These are phyloP conservation scores for Fusarium torreyae DNA, from an alignment of 2,329 filamentous ascomycete species.

Conservation along the genomic window DNA sequence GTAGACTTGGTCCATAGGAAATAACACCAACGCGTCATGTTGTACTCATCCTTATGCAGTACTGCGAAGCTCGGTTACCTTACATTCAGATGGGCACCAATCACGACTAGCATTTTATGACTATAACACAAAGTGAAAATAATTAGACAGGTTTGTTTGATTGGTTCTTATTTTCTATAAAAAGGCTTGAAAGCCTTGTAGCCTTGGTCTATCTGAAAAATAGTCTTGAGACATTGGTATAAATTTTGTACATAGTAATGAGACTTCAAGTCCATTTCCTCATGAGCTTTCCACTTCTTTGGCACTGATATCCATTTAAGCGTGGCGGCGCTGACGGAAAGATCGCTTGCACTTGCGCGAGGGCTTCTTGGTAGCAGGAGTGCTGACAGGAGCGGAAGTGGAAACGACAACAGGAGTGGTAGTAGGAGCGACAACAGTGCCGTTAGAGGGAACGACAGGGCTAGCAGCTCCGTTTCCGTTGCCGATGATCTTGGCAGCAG, in stretches of 20 bases:
- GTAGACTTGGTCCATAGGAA: too few species aligned
- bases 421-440: background rate
- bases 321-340: slow-evolving; percentile 18
- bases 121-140: background rate
- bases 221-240: slow-evolving; percentile 17
- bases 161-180: background rate
- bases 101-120: too few species aligned
- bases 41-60: too few species aligned
- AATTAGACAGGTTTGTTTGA: too few species aligned
- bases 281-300: background rate
- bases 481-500: slow-evolving; percentile 55
- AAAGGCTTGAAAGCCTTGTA: background rate
- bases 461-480: slow-evolving; percentile 9
- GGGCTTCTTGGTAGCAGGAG: slow-evolving; percentile 11
- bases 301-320: background rate
- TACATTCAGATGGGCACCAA: too few species aligned
- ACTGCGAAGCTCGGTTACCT: too few species aligned
- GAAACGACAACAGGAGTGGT: background rate
- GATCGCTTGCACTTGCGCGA: slow-evolving; percentile 15
- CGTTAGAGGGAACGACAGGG: slow-evolving; percentile 20
- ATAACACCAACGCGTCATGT: too few species aligned
- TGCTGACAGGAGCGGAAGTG: background rate
- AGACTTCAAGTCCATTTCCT: background rate
- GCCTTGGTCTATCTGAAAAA: slow-evolving; percentile 22
- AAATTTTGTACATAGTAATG: slow-evolving; percentile 29